phyloP scores from a whole-genome alignment of 176 grass and related monocot species.

The Tuctoria greenei region DNA sequence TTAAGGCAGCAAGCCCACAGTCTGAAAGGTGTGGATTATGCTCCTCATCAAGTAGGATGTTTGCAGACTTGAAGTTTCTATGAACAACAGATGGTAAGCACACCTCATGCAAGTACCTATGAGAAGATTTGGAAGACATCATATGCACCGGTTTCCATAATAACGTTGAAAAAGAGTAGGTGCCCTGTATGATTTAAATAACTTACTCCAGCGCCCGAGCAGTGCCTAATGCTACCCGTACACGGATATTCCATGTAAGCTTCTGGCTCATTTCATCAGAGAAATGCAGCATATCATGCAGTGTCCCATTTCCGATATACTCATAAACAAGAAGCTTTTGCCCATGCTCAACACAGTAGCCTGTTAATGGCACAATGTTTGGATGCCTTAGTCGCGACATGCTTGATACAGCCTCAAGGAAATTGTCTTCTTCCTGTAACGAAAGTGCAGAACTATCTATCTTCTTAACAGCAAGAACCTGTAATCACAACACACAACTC shows the following conservation, averaged over 20 bases:
- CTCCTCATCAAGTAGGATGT: conserved; percentile 97
- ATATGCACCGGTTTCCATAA: conserved; percentile 21
- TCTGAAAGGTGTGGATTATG: conserved; percentile 94
- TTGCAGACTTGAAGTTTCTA: conserved; percentile 92
- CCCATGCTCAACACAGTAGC: conserved; percentile 86
- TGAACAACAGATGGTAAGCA: conserved; percentile 91
- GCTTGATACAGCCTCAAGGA: conserved; percentile 89
- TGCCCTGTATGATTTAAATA: conserved; percentile 1
- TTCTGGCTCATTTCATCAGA: conserved; percentile 75
- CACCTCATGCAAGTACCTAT: conserved; percentile 97
- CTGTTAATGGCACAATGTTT: conserved; percentile 77
- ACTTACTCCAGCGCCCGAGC: conserved; percentile 97
- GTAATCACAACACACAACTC: conserved; percentile 42
- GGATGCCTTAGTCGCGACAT: conserved; percentile 92
- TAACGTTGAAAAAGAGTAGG: conserved; percentile 14
- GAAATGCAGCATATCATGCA: conserved; percentile 86
- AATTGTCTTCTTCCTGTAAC: conserved; percentile 93
- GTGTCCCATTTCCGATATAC: conserved; percentile 74
- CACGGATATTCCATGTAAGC: conserved; percentile 89
- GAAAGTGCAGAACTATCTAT: conserved; percentile 77
- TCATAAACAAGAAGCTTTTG: conserved; percentile 93
- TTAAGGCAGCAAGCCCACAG: conserved; percentile 84
- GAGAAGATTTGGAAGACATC: conserved; percentile 5
- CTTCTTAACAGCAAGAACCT: conserved; percentile 97
- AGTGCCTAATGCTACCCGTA: conserved; percentile 73